These are phyloP conservation scores for Tephrocybe sp. DNA, from an alignment of 768 basidiomycete species.

Conservation along the genomic window DNA sequence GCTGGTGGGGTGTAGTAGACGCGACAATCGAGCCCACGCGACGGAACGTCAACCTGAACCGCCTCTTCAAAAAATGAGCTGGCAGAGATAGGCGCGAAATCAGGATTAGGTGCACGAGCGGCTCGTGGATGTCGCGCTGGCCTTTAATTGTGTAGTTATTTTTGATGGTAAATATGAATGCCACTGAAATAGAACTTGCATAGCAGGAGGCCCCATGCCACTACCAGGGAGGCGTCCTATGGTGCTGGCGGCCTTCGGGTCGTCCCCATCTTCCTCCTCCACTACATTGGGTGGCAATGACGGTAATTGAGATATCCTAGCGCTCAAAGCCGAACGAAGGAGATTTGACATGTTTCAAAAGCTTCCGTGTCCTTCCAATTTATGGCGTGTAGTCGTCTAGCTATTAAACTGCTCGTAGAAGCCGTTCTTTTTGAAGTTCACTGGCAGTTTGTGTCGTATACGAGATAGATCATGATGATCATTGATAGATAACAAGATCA, in stretches of 20 bases:
- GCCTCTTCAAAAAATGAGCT: constrained; percentile 78
- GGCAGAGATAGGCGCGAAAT: constrained; percentile 79
- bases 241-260: constrained; percentile 58
- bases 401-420: no score
- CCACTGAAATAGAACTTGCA: constrained; percentile 54
- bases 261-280: constrained; percentile 50
- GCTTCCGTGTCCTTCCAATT: neutral
- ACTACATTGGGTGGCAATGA: constrained; percentile 40
- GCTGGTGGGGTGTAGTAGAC: constrained; percentile 83
- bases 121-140: constrained; percentile 27
- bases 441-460: no score
- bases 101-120: constrained; percentile 51
- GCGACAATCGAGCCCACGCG: constrained; percentile 64
- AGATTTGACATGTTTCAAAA: constrained; percentile 58
- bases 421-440: no score
- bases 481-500: no score
- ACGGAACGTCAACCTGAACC: constrained; percentile 68
- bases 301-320: constrained; percentile 77
- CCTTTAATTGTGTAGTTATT: constrained; percentile 21
- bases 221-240: constrained; percentile 62
- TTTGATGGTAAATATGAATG: constrained; percentile 10
- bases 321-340: constrained; percentile 75
- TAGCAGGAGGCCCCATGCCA: constrained; percentile 61
- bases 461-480: no score
- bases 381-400: no score